Conservation (phyloP, 441 rosid species). For the Brassica hybrid region DNA sequence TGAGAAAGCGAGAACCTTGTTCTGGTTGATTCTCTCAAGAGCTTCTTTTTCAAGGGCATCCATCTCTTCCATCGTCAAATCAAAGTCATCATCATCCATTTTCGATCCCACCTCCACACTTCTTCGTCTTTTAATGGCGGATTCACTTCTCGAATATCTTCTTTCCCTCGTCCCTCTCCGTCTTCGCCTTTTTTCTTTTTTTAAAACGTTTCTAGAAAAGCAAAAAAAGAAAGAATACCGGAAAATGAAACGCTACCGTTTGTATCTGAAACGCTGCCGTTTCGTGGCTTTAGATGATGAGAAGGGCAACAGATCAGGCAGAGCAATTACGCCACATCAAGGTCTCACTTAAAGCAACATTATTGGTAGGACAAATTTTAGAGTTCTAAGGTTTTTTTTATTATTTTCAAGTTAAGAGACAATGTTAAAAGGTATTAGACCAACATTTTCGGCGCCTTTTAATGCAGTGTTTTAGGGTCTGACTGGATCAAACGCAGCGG, state of each 20-base stretch:
- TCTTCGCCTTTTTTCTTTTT: slow-evolving; percentile 8
- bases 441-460: too few relatives aligned
- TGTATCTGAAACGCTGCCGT: slow-evolving; percentile 34
- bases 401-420: too few relatives aligned
- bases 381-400: too few relatives aligned
- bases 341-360: too few relatives aligned
- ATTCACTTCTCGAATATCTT: slow-evolving; percentile 24
- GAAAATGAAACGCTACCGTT: too few relatives aligned
- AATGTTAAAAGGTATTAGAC: too few relatives aligned
- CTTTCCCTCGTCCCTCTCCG: slow-evolving; percentile 29
- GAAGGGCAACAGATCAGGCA: too few relatives aligned
- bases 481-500: too few relatives aligned
- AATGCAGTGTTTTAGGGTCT: too few relatives aligned
- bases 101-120: slow-evolving; percentile 18
- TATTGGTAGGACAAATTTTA: too few relatives aligned
- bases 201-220: slow-evolving; percentile 22
- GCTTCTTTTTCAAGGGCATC: slow-evolving; percentile 87
- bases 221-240: too few relatives aligned
- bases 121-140: slow-evolving; percentile 28
- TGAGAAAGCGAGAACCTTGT: slow-evolving; percentile 32
- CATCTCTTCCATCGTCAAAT: slow-evolving; percentile 77
- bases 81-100: slow-evolving; percentile 69
- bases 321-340: too few relatives aligned
- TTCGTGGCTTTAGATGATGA: background rate
- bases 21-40: slow-evolving; percentile 57